Base-by-base conservation (phyloP, 306 rosid species). In the Boehmeria nivea region DNA sequence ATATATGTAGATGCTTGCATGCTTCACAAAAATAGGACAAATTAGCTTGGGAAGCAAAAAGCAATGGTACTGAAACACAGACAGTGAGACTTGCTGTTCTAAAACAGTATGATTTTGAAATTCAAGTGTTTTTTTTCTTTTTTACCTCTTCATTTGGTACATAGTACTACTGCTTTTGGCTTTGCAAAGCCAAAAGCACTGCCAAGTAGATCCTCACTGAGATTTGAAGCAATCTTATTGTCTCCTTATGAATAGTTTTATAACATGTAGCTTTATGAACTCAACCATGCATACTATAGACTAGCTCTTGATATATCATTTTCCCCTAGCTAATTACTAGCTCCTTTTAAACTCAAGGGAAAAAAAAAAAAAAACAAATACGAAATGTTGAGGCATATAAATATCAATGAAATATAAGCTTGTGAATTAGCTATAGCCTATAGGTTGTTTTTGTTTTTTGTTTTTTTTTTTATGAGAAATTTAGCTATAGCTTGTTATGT, bases 391-490 rank as follows among this genome's bases (percentile, higher is more conserved):
- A 43, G 17, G 8, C 20, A 33, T 33, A 33, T 33, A 33, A 7
- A 43, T 43, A 43, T 43, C 7, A 15, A 43, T 4, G 18, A 12
- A 43, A 43, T 11, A 11, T 25, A 49, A 7, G 34, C 18, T 26
- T n/a, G 54, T 49, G 54, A 49, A 12, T 49, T 13, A 49, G 54
- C 10, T 23, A 45, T 12, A n/a, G n/a, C n/a, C n/a, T n/a, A n/a
- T n/a, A n/a, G n/a, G n/a, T n/a, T n/a, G n/a, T n/a, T n/a, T n/a
- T n/a, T n/a, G n/a, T n/a, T n/a, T n/a, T n/a, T n/a, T n/a, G n/a
- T n/a, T n/a, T n/a, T n/a, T n/a, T n/a, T n/a, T n/a, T n/a, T n/a
- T n/a, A n/a, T n/a, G n/a, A n/a, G n/a, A n/a, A n/a, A n/a, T n/a
- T n/a, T n/a, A n/a, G n/a, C n/a, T n/a, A 3, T 17, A 49, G 33